phyloP scores from a whole-genome alignment of 2,329 filamentous ascomycete species.

The Neofusicoccum umdonicola region DNA sequence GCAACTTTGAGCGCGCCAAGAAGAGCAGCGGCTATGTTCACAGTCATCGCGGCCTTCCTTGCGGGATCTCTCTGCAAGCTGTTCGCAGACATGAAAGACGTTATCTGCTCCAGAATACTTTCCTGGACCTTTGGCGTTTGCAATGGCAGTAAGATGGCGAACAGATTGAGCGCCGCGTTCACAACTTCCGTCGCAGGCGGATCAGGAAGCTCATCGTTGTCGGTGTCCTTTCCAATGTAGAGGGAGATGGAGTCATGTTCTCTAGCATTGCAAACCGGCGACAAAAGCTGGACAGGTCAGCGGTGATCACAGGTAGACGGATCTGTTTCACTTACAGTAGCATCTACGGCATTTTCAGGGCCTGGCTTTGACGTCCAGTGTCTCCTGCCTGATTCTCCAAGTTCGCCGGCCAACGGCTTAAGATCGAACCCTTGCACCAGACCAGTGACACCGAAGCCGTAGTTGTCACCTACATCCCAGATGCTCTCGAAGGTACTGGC shows the following conservation, averaged over 20 bases:
- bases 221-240: conserved; percentile 60
- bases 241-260: conserved; percentile 86
- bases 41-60: conserved; percentile 82
- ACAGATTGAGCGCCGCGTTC: conserved; percentile 89
- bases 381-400: conserved; percentile 39
- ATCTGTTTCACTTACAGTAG: conserved; percentile 22
- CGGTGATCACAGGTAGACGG: conserved; percentile 9
- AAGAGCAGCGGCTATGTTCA: conserved; percentile 83
- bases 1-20: conserved; percentile 79
- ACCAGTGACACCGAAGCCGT: conserved; percentile 88
- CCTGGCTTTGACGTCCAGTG: conserved; percentile 56
- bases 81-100: conserved; percentile 79
- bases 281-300: conserved; percentile 34
- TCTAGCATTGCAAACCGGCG: conserved; percentile 74
- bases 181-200: conserved; percentile 90
- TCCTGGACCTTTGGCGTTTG: conserved; percentile 92
- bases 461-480: conserved; percentile 94
- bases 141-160: conserved; percentile 85
- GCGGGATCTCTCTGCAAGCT: conserved; percentile 81
- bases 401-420: conserved; percentile 64
- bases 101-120: conserved; percentile 90
- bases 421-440: conserved; percentile 76
- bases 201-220: conserved; percentile 56
- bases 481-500: conserved; percentile 88
- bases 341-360: conserved; percentile 64